A percentile compares a stretch with the other conserved stretches of the same genome.
These are phyloP conservation scores for Loxodes magnus DNA, from an alignment of 73 alveolate species.

Conservation along the genomic window DNA sequence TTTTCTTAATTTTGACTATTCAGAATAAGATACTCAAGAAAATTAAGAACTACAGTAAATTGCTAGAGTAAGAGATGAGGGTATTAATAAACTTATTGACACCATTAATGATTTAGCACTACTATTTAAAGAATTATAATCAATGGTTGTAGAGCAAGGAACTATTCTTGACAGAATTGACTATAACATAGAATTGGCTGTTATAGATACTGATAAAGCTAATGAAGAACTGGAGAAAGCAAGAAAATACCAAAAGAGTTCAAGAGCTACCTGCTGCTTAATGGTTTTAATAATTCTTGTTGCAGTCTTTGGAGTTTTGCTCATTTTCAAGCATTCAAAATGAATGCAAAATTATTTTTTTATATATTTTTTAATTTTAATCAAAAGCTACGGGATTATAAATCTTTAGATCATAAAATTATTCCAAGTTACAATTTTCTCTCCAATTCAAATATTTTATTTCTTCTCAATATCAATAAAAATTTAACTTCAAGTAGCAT, in stretches of 20 bases:
- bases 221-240: conserved; percentile 48
- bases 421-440: no score
- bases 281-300: neutral
- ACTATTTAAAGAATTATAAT: conserved; percentile 70
- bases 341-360: no score
- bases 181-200: conserved; percentile 68
- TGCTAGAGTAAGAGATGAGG: conserved; percentile 63
- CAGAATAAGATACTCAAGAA: no score
- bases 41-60: no score
- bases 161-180: conserved; percentile 88
- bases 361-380: no score
- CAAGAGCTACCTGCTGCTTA: conserved; percentile 10
- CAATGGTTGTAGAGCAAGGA: conserved; percentile 80
- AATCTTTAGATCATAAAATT: no score
- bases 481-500: no score
- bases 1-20: no score
- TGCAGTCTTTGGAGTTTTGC: neutral
- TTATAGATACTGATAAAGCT: conserved; percentile 52
- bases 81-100: conserved; percentile 49
- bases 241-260: conserved; percentile 7
- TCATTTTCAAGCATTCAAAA: neutral
- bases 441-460: no score
- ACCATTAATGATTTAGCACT: conserved; percentile 75
- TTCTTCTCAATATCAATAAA: no score
- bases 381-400: no score